Percentiles rank a stretch among this genome's conserved stretches.
Evolutionary conservation across 108 stramenopile genomes (phyloP).

Genomic region (Cyclotella choctawhatcheeana): DNA sequence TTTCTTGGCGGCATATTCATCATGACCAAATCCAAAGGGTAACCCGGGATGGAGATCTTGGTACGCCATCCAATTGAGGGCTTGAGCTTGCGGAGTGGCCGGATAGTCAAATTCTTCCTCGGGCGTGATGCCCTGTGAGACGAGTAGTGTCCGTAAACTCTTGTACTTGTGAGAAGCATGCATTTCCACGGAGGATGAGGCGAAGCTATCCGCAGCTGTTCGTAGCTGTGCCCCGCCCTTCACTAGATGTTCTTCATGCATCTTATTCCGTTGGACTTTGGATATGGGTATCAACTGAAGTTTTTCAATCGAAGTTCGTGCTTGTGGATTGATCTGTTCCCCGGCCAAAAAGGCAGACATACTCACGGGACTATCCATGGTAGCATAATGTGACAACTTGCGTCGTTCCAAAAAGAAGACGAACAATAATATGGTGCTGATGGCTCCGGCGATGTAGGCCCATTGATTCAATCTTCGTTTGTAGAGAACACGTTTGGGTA

Average conservation of each 20-base stretch:
- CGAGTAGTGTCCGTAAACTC: constrained; percentile 19
- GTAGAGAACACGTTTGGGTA: constrained; percentile 14
- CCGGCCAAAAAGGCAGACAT: constrained; percentile 44
- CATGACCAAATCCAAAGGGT: constrained; percentile 12
- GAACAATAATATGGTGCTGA: constrained; percentile 20
- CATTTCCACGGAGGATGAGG: constrained; percentile 5
- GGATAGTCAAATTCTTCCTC: constrained; percentile 18
- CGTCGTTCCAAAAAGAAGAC: constrained; percentile 36
- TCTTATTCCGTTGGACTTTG: neutral
- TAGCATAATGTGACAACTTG: constrained; percentile 43
- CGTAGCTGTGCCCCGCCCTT: neutral
- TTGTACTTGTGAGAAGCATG: constrained; percentile 29
- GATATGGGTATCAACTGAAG: constrained; percentile 4
- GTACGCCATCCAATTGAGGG: constrained; percentile 47
- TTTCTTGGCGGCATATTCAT: constrained; percentile 30
- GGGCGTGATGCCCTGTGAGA: constrained; percentile 18
- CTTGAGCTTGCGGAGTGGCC: constrained; percentile 34
- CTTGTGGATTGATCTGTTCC: constrained; percentile 5
- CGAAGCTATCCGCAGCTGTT: neutral
- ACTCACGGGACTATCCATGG: constrained; percentile 43
- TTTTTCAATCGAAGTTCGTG: constrained; percentile 1
- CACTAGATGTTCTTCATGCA: constrained; percentile 1
- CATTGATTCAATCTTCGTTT: constrained; percentile 25
- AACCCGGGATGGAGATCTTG: constrained; percentile 28
- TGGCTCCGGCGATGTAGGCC: constrained; percentile 20